phyloP scores from a whole-genome alignment of 345 rosid genomes.

The Rhizophora mangle region DNA sequence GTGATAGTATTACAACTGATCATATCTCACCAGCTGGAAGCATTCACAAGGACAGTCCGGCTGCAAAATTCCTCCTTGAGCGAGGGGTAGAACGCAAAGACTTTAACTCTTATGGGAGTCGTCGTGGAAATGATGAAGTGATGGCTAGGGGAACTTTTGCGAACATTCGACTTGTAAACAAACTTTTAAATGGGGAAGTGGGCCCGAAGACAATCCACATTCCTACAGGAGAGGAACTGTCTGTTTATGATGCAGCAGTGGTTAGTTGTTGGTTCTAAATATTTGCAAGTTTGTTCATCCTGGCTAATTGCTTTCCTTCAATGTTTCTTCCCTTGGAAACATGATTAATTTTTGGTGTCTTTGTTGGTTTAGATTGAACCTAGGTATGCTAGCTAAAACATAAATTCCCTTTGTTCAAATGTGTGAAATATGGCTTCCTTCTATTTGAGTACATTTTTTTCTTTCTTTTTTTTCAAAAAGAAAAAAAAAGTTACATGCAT shows the following conservation, averaged over 20 bases:
- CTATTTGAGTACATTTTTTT: background rate
- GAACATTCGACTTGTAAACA: constrained; percentile 90
- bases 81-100: constrained; percentile 76
- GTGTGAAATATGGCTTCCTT: background rate
- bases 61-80: constrained; percentile 78
- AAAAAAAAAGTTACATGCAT: too few relatives aligned
- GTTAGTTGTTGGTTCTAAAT: constrained; percentile 38
- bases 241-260: constrained; percentile 85
- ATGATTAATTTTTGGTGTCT: background rate
- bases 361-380: background rate
- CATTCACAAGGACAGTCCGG: constrained; percentile 94
- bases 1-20: constrained; percentile 98
- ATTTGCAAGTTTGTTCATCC: constrained; percentile 4
- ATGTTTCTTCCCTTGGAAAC: background rate
- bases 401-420: background rate
- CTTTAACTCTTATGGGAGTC: constrained; percentile 98
- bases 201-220: constrained; percentile 92
- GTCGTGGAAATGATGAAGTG: constrained; percentile 92
- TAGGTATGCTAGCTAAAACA: background rate
- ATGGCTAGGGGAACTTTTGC: constrained; percentile 99
- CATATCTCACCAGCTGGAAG: constrained; percentile 99
- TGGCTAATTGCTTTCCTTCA: background rate
- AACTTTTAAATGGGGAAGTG: constrained; percentile 91
- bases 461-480: too few relatives aligned
- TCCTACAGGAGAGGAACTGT: constrained; percentile 94